Evolutionary conservation across 1,284 basidiomycete species (phyloP), one percentile per base, ranked within the genome.

Genomic region (Fomitopsis betulina): DNA sequence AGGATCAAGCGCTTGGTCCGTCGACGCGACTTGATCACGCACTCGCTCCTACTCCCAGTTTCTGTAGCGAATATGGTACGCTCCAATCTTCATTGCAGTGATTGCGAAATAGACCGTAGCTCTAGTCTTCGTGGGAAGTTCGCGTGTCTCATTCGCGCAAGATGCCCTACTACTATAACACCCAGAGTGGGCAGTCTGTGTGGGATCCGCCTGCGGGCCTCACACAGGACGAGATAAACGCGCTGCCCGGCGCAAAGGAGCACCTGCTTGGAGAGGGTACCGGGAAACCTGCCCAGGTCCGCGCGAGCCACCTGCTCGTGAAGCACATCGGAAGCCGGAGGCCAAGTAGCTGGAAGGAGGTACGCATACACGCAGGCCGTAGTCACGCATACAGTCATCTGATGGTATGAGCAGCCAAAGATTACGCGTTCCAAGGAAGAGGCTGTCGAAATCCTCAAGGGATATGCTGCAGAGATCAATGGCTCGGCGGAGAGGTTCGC

Each of bases 341-440:
- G 54, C 93, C 97, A 5, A 85, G 89, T 56, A 93, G 90, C 69
- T 97, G 95, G 94, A 93, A 93, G 72, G 88, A 94, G 79, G 94
- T 93, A 65, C 64, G 35, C 43, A 42, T 30, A 21, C 19, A 35
- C 3, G 39, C 9, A 40, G 15, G 5, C 13, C 9, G 1, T 33
- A 5, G 19, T 8, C 9, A n/a, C 12, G 27, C 40, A 21, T 38
- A 10, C 13, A 23, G 15, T 12, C 6, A 6, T 19, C 37, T 55
- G 32, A 38, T 52, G 23, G 10, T 25, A n/a, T 37, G 15, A 7
- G 40, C 15, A 59, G 58, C 19, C 67, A 27, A 85, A 86, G 56
- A 96, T 99, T 65, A 97, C 94, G 5, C 90, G 92, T 59, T 79
- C 91, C n/a, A 92, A 93, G 70, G 88, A 92, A 38, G 93, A 98